phyloP scores from a whole-genome alignment of 139 green algal genomes.

The Astrephomene gubernaculifera region DNA sequence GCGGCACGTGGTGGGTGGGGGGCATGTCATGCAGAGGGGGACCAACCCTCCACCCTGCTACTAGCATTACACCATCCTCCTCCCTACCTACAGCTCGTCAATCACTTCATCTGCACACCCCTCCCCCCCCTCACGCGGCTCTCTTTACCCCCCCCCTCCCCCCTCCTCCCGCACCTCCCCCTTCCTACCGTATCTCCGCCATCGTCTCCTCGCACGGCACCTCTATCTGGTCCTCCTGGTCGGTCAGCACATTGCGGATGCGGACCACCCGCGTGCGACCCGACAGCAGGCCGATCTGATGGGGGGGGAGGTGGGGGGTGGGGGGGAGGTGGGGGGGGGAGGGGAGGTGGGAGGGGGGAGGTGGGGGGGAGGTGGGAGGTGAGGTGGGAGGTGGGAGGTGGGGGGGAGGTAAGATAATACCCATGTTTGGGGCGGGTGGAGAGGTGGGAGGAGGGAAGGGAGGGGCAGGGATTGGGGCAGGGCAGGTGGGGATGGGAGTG shows the following conservation, averaged over 20 bases:
- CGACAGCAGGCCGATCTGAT: conserved; percentile 68
- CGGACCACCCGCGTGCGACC: conserved; percentile 66
- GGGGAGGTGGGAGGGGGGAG: neutral
- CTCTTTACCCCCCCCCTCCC: neutral
- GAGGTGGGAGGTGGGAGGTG: no score
- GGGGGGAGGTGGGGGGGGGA: neutral
- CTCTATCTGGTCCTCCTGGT: conserved; percentile 82
- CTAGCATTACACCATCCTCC: no score
- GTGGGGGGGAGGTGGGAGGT: no score
- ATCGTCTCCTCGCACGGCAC: conserved; percentile 82
- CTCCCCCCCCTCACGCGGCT: neutral
- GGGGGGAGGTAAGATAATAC: no score
- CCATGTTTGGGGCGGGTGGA: no score
- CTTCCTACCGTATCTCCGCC: conserved; percentile 68
- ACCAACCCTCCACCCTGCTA: no score
- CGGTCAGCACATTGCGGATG: conserved; percentile 89
- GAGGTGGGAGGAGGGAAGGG: no score
- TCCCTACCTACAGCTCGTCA: neutral
- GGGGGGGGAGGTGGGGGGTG: neutral
- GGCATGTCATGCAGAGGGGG: no score
- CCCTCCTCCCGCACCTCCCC: neutral
- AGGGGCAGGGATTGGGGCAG: no score
- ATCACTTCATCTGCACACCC: neutral
- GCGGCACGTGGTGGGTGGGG: no score
- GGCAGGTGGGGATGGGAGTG: no score